A percentile compares a stretch with the other conserved stretches of the same genome.
phyloP scores from a whole-genome alignment of 129 eudicot species.

The Chrysanthemum seticuspe region DNA sequence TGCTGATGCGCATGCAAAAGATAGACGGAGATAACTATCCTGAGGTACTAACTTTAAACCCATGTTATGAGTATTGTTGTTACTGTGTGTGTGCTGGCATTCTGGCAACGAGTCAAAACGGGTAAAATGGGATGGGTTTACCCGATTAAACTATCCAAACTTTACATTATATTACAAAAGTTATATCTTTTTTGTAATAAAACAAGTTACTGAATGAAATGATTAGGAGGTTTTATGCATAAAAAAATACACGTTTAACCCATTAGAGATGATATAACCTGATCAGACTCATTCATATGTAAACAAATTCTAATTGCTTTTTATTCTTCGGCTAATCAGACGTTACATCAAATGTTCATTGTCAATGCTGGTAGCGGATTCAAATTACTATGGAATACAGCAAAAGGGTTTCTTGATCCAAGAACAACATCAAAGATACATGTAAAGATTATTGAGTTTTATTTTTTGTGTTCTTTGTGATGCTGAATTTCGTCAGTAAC shows the following conservation, averaged over 20 bases:
- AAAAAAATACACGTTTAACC: no score
- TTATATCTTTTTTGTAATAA: no score
- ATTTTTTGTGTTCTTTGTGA: not conserved
- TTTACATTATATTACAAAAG: no score
- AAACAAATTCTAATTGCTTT: not conserved
- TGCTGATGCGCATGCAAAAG: conserved; percentile 86
- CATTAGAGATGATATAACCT: no score
- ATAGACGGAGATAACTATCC: conserved; percentile 94
- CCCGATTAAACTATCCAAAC: no score
- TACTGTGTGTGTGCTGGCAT: not conserved
- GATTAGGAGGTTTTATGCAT: no score
- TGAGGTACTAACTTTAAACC: conserved; percentile 50
- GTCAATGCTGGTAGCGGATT: conserved; percentile 95
- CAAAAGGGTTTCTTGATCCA: conserved; percentile 89
- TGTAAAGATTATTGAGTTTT: conserved; percentile 38
- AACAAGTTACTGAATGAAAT: no score
- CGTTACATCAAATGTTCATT: conserved; percentile 86
- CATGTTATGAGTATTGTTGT: not conserved
- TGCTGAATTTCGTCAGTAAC: not conserved
- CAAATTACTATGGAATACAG: conserved; percentile 76
- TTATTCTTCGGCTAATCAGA: conserved; percentile 35
- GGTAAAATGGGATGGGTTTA: no score
- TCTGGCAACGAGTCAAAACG: no score
- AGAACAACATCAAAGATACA: conserved; percentile 86
- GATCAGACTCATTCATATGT: not conserved